Conservation (phyloP, 768 basidiomycete species). For the Lepiota venenata region DNA sequence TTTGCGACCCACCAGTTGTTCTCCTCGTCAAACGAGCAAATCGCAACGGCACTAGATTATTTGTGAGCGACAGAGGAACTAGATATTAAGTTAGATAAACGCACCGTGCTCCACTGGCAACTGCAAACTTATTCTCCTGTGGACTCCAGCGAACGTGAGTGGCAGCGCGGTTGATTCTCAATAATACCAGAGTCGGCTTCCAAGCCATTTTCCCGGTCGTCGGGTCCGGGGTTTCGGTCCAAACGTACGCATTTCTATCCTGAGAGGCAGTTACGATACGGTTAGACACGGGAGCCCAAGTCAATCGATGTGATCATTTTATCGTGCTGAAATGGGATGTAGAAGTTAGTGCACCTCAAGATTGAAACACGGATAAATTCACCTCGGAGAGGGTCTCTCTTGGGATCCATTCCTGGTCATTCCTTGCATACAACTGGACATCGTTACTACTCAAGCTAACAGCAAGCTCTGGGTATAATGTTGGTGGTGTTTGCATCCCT, state of each 20-base stretch:
- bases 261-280: conserved; percentile 99
- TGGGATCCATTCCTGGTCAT: conserved; percentile 64
- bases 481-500: neutral
- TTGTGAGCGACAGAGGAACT: neutral
- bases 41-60: conserved; percentile 75
- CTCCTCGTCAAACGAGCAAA: conserved; percentile 96
- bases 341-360: neutral
- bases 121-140: conserved; percentile 97
- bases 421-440: conserved; percentile 71
- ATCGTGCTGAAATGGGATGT: conserved; percentile 68
- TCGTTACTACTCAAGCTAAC: conserved; percentile 90
- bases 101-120: conserved; percentile 92
- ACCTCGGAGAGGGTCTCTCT: conserved; percentile 88
- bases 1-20: conserved; percentile 99
- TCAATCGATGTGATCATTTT: conserved; percentile 97
- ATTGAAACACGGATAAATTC: conserved; percentile 11
- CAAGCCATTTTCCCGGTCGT: conserved; percentile 70
- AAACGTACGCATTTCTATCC: conserved; percentile 98
- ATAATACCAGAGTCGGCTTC: conserved; percentile 96
- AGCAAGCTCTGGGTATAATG: conserved; percentile 68
- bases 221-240: conserved; percentile 79
- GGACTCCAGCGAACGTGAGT: conserved; percentile 97
- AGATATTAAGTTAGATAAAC: conserved; percentile 11
- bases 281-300: conserved; percentile 96
- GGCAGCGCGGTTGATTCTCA: conserved; percentile 94